Evolutionary conservation across 1,139 yeast species (phyloP).

Genomic region (Blastobotrys elegans): DNA sequence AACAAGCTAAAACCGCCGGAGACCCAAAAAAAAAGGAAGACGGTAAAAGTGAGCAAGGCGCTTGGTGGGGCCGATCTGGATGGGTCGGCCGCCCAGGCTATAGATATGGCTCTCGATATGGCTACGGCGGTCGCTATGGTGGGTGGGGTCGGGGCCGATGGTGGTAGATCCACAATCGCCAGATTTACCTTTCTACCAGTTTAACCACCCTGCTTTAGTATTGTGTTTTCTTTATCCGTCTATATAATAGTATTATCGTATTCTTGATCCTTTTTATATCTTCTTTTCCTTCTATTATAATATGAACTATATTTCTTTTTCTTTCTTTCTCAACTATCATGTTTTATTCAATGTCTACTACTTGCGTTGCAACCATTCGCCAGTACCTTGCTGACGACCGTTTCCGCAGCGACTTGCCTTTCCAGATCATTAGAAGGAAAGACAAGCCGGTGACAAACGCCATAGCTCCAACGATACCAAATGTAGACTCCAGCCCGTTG

Average conservation of each 20-base stretch:
- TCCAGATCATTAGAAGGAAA: constrained; percentile 37
- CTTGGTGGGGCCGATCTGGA: neutral
- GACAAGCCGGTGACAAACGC: constrained; percentile 41
- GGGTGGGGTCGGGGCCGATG: neutral
- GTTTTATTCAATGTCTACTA: neutral
- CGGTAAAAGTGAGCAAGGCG: neutral
- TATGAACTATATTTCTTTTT: neutral
- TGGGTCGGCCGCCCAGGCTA: too few species aligned
- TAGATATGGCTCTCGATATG: too few species aligned
- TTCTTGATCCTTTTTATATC: neutral
- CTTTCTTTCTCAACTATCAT: neutral
- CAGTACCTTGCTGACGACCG: constrained; percentile 16
- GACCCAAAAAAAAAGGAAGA: neutral
- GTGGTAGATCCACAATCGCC: neutral
- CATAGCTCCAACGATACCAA: constrained; percentile 43
- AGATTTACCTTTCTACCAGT: neutral
- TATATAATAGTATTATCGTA: neutral
- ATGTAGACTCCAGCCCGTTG: constrained; percentile 43
- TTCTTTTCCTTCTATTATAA: neutral
- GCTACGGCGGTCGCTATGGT: constrained; percentile 1
- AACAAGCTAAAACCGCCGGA: neutral
- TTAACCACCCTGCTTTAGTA: neutral
- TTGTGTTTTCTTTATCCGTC: neutral
- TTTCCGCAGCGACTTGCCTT: constrained; percentile 25
- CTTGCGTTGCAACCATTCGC: constrained; percentile 3